phyloP scores from a whole-genome alignment of 495 filamentous ascomycete genomes.

The Aspergillus cristatus region DNA sequence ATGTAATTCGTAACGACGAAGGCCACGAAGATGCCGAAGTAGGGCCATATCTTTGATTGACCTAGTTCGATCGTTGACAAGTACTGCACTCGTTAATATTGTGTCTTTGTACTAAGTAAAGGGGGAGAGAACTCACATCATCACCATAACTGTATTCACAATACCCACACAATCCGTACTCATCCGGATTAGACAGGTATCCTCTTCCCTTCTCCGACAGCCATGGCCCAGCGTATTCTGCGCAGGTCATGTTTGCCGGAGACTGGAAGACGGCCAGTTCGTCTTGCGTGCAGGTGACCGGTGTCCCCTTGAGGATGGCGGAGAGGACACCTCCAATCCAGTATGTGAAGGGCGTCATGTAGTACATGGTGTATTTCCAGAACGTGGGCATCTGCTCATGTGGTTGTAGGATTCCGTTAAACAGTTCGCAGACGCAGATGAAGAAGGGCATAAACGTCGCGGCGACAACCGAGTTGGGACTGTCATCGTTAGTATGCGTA shows the following conservation, averaged over 20 bases:
- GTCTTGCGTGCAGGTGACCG: constrained; percentile 45
- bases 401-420: constrained; percentile 81
- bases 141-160: constrained; percentile 50
- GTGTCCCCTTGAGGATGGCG: constrained; percentile 55
- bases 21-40: constrained; percentile 64
- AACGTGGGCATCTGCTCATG: constrained; percentile 68
- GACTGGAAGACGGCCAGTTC: constrained; percentile 58
- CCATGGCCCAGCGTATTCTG: constrained; percentile 59
- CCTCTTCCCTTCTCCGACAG: constrained; percentile 55
- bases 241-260: constrained; percentile 54
- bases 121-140: constrained; percentile 34
- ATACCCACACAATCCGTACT: constrained; percentile 39
- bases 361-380: constrained; percentile 72
- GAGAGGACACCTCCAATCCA: constrained; percentile 71
- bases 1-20: constrained; percentile 64
- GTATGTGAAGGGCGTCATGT: constrained; percentile 76
- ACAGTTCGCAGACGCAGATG: constrained; percentile 37
- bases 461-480: constrained; percentile 58
- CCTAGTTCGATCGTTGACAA: constrained; percentile 51
- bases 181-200: constrained; percentile 46
- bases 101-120: not conserved
- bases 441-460: constrained; percentile 71
- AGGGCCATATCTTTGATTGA: constrained; percentile 52
- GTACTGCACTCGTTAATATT: constrained; percentile 40
- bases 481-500: constrained; percentile 20